A percentile compares a stretch with the other conserved stretches of the same genome.
Evolutionary conservation across 2,329 filamentous ascomycete genomes (phyloP).

Genomic region (Trichoderma guizhouense): DNA sequence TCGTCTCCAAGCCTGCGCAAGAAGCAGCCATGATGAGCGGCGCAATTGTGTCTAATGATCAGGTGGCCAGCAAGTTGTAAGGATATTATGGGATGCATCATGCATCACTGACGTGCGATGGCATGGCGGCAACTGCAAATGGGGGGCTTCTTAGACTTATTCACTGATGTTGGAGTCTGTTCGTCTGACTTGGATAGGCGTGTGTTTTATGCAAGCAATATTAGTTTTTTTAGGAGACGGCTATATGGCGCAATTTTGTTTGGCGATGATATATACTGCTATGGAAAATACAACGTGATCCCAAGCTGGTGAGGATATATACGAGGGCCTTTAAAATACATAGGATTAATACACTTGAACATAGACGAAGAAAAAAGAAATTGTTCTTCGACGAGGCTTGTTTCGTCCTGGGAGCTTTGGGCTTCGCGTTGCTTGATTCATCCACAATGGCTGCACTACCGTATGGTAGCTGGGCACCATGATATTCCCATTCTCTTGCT

Average conservation of each 20-base stretch:
- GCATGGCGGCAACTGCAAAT: not conserved
- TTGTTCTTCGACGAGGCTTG: not conserved
- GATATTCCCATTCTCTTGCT: not conserved
- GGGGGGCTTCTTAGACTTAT: not conserved
- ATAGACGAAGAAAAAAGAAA: not conserved
- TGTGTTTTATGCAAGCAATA: not conserved
- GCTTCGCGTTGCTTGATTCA: not conserved
- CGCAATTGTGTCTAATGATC: conserved; percentile 39
- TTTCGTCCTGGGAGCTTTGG: not conserved
- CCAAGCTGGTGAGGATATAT: not conserved
- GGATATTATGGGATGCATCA: not conserved
- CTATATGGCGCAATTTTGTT: not conserved
- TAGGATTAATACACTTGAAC: not conserved
- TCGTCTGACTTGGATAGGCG: not conserved
- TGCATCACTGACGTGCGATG: not conserved
- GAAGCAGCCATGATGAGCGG: conserved; percentile 52
- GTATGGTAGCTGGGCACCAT: not conserved
- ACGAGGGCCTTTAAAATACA: not conserved
- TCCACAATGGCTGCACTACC: not conserved
- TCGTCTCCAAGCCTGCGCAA: conserved; percentile 33
- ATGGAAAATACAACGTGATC: not conserved
- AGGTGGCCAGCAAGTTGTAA: conserved; percentile 28
- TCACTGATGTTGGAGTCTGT: not conserved
- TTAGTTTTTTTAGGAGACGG: not conserved
- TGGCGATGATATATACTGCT: conserved; percentile 10